These are phyloP conservation scores for Sporobolus alterniflorus DNA, from an alignment of 202 grass and related monocot genomes.

Conservation along the genomic window DNA sequence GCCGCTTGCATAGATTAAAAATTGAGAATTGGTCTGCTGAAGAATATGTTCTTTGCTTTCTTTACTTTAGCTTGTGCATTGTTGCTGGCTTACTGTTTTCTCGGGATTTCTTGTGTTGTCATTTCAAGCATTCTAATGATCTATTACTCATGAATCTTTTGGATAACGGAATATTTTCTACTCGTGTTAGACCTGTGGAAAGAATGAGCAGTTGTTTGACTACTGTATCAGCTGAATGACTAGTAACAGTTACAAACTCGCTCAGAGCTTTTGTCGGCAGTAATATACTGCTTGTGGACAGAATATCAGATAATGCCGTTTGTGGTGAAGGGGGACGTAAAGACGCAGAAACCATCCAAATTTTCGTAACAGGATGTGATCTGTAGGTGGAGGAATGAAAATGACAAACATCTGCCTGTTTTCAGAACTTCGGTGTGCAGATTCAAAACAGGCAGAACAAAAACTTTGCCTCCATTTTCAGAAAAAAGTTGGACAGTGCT, in stretches of 20 bases:
- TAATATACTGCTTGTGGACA: background rate
- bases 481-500: no score
- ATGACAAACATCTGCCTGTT: background rate
- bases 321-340: background rate
- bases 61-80: background rate
- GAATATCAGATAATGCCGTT: no score
- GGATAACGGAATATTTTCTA: background rate
- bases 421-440: background rate
- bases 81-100: background rate
- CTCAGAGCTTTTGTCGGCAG: background rate
- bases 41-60: background rate
- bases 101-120: background rate
- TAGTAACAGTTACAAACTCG: background rate
- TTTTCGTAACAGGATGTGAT: background rate
- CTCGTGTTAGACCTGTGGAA: background rate
- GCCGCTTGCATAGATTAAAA: background rate
- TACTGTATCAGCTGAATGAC: conserved; percentile 4
- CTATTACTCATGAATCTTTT: background rate
- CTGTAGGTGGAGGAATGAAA: background rate
- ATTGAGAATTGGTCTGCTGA: background rate
- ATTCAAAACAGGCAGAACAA: background rate
- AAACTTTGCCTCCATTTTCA: no score
- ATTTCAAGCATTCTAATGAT: conserved; percentile 2
- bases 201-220: background rate
- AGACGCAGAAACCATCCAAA: background rate